phyloP scores from a whole-genome alignment of 2,329 filamentous ascomycete species.

The Trichoderma polysporum region DNA sequence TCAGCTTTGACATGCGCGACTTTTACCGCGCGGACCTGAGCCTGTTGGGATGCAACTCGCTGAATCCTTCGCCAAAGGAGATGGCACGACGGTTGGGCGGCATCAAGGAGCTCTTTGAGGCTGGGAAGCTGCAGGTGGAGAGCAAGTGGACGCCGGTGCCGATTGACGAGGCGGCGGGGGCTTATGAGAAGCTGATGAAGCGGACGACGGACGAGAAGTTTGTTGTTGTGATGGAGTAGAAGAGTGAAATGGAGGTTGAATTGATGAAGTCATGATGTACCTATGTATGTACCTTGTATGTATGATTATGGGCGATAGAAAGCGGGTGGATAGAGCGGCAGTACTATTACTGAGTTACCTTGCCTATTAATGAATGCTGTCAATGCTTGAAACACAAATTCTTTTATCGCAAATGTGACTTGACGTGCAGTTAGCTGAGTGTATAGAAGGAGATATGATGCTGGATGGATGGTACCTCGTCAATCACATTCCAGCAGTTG shows the following conservation, averaged over 20 bases:
- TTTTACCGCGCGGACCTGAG: conserved; percentile 21
- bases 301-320: not conserved
- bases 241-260: not conserved
- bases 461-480: not conserved
- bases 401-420: not conserved
- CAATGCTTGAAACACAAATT: too few species aligned
- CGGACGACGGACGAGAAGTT: not conserved
- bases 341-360: too few species aligned
- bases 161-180: conserved; percentile 1
- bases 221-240: conserved; percentile 16
- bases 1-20: conserved; percentile 18
- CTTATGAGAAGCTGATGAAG: conserved; percentile 6
- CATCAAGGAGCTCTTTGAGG: conserved; percentile 10
- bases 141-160: conserved; percentile 12
- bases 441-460: too few species aligned
- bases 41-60: conserved; percentile 19
- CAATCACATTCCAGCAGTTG: not conserved
- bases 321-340: too few species aligned
- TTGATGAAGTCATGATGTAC: not conserved
- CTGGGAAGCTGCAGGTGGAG: not conserved
- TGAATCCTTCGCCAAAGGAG: conserved; percentile 15
- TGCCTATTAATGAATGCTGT: too few species aligned
- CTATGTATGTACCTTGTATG: too few species aligned
- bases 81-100: conserved; percentile 5
- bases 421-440: too few species aligned